These are phyloP conservation scores for Sphagnum magellanicum DNA, from an alignment of 228 moss, liverwort and hornwort genomes.

Conservation along the genomic window DNA sequence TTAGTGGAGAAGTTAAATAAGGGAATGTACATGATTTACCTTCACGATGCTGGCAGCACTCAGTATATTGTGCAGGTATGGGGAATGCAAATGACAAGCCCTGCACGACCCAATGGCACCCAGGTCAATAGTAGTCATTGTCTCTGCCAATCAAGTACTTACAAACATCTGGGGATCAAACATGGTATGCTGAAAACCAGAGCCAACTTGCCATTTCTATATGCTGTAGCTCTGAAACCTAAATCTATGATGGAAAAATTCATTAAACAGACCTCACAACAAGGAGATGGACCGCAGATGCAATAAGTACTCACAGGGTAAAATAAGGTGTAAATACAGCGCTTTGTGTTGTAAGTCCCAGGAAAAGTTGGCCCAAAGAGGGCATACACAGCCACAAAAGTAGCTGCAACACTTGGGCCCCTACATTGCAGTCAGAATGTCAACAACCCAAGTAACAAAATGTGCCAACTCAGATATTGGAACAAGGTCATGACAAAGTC, in stretches of 20 bases:
- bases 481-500: too few relatives aligned
- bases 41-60: slow-evolving; percentile 94
- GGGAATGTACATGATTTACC: slow-evolving; percentile 23
- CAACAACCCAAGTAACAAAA: too few relatives aligned
- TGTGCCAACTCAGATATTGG: too few relatives aligned
- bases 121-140: too few relatives aligned
- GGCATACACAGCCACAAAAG: slow-evolving; percentile 95
- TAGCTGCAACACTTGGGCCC: slow-evolving; percentile 93
- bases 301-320: slow-evolving; percentile 58
- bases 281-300: too few relatives aligned
- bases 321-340: slow-evolving; percentile 87
- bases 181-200: too few relatives aligned
- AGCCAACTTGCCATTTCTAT: too few relatives aligned
- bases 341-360: slow-evolving; percentile 83
- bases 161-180: too few relatives aligned
- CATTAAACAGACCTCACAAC: too few relatives aligned
- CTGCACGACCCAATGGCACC: slow-evolving; percentile 24
- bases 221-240: too few relatives aligned
- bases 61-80: slow-evolving; percentile 89
- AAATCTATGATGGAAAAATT: too few relatives aligned
- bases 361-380: slow-evolving; percentile 98
- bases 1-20: not conserved
- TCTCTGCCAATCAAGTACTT: too few relatives aligned
- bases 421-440: slow-evolving; percentile 23
- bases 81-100: slow-evolving; percentile 95